Conservation (phyloP, 805 yeast genomes). For the Candida qinlingensis region DNA sequence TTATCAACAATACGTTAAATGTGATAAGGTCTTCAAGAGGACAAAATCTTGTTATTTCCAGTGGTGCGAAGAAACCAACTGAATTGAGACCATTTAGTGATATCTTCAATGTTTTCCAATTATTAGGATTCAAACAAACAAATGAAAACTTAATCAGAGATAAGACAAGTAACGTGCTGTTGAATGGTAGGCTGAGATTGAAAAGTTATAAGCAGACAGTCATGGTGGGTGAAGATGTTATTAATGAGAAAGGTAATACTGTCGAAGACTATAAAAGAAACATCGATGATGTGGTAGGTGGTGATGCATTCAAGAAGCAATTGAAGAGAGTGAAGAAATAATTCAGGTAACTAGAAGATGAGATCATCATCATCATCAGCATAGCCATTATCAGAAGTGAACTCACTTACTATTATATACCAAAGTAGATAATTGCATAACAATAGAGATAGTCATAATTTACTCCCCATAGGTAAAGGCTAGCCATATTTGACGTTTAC, state of each 20-base stretch:
- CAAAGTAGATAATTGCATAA: too few species aligned
- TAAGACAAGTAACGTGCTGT: slow-evolving; percentile 57
- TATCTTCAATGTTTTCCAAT: slow-evolving; percentile 54
- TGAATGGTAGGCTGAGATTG: slow-evolving; percentile 69
- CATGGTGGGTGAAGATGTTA: slow-evolving; percentile 43
- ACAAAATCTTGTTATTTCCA: slow-evolving; percentile 71
- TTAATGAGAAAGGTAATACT: slow-evolving; percentile 19
- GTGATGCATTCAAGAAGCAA: slow-evolving; percentile 22
- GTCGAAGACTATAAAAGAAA: slow-evolving; percentile 16
- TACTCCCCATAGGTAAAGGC: too few species aligned
- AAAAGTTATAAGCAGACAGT: slow-evolving; percentile 77
- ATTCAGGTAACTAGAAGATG: not conserved
- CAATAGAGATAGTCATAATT: too few species aligned
- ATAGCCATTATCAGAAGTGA: too few species aligned
- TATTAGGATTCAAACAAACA: slow-evolving; percentile 62
- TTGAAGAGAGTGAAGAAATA: slow-evolving; percentile 18
- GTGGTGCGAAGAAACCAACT: slow-evolving; percentile 60
- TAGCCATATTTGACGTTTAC: too few species aligned
- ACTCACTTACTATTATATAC: too few species aligned
- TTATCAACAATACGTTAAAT: slow-evolving; percentile 67
- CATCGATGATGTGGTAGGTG: slow-evolving; percentile 16
- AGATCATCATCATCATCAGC: too few species aligned
- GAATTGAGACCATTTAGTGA: slow-evolving; percentile 67
- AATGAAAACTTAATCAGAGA: slow-evolving; percentile 51
- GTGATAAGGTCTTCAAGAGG: slow-evolving; percentile 76